Evolutionary conservation across 768 basidiomycete genomes (phyloP), one percentile per base, ranked within the genome.

Genomic region (Xerocomellus dryophilus): DNA sequence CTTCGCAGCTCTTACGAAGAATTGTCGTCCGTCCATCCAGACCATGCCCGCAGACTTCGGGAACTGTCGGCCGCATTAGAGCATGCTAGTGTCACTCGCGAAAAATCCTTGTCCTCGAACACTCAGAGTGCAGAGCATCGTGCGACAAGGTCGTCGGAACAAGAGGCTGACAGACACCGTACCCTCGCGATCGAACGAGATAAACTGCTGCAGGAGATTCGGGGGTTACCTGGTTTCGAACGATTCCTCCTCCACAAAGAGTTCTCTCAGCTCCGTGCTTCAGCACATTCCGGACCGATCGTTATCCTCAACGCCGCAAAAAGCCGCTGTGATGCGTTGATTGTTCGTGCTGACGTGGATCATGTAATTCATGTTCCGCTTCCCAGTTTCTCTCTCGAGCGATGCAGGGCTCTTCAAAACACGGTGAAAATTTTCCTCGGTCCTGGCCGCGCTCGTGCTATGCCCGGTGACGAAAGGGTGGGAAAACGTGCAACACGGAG

Each of bases 271-370:
- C 17, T 36, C 17, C 36, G 36, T n/a, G 17, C 36, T n/a, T 36
- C 36, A 36, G 36, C 36, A n/a, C 36, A 36, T 15, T 36, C 36
- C 17, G 36, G 36, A n/a, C 36, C 36, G 17, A n/a, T 36, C 17
- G 36, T 36, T 1, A 36, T 36, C 36, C 36, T 36, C 36, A 36
- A 36, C 17, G 36, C 36, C 9, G 36, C 36, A 8, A n/a, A 43
- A 20, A 44, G 18, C 17, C 59, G 70, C 21, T 74, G 71, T 29
- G 71, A 76, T 53, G 75, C 72, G 12, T 31, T 55, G 38, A 45
- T 55, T 14, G 7, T 55, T 6, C 43, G 44, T 4, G 50, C 50
- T 7, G 21, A 55, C 3, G 20, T 35, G 25, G 38, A 45, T 1
- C 2, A 38, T 31, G 54, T 23, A 0, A 3, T 51, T n/a, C 54